These are phyloP conservation scores for Blastobotrys elegans DNA, from an alignment of 1,139 yeast genomes.

Conservation along the genomic window DNA sequence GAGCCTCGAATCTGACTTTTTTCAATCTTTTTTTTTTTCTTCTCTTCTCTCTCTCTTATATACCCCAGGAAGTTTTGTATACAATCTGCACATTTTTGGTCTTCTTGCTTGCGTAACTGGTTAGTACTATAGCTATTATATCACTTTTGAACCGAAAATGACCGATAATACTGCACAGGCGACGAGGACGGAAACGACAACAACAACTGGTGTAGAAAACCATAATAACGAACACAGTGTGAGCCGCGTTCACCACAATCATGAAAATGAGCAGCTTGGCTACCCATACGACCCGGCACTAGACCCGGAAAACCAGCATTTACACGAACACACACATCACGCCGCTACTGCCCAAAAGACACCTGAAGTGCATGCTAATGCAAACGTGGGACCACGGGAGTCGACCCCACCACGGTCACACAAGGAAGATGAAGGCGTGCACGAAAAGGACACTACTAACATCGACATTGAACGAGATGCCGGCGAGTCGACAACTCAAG, in stretches of 20 bases:
- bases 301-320: constrained; percentile 30
- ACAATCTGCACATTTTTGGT: not conserved
- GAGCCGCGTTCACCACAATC: not conserved
- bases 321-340: constrained; percentile 29
- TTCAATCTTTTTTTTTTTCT: too few relatives aligned
- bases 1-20: not conserved
- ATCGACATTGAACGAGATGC: constrained; percentile 16
- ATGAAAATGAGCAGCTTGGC: not conserved
- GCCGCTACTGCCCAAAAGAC: constrained; percentile 24
- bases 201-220: not conserved
- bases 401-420: constrained; percentile 11
- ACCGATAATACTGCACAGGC: too few relatives aligned
- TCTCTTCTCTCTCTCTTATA: not conserved
- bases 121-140: too few relatives aligned
- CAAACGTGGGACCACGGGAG: constrained; percentile 24
- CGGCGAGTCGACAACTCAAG: not conserved
- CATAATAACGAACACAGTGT: not conserved
- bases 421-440: constrained; percentile 13
- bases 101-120: too few relatives aligned
- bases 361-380: constrained; percentile 24
- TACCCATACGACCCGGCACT: constrained; percentile 27
- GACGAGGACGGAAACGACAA: too few relatives aligned
- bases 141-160: too few relatives aligned
- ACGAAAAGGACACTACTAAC: constrained; percentile 15
- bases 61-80: not conserved